These are phyloP conservation scores for Halteria grandinella DNA, from an alignment of 73 alveolate genomes.

Conservation along the genomic window DNA sequence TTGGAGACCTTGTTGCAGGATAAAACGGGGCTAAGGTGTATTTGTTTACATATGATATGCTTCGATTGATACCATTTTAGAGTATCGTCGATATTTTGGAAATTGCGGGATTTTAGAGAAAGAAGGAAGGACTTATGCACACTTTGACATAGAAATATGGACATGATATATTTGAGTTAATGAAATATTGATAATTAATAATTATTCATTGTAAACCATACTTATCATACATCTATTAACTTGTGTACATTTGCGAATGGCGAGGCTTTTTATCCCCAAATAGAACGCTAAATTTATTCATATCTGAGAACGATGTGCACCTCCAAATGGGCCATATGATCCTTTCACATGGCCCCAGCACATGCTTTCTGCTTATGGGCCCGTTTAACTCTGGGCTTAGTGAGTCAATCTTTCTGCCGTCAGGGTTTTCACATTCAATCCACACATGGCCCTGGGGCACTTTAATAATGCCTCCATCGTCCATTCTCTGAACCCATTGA, in stretches of 20 bases:
- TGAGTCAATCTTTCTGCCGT: constrained; percentile 31
- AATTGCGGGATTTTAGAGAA: not conserved
- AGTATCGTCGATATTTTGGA: not conserved
- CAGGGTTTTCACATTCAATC: constrained; percentile 41
- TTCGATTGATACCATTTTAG: not conserved
- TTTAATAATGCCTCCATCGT: constrained; percentile 57
- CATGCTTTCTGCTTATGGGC: constrained; percentile 26
- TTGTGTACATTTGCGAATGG: constrained; percentile 30
- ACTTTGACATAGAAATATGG: not conserved
- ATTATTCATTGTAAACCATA: constrained; percentile 25
- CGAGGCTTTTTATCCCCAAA: not conserved
- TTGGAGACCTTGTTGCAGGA: constrained; percentile 51
- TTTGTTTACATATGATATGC: not conserved
- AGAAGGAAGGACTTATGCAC: constrained; percentile 32
- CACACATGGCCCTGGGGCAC: constrained; percentile 48
- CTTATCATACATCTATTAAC: not conserved
- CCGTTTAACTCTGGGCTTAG: constrained; percentile 35
- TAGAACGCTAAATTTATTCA: constrained; percentile 6
- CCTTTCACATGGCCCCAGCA: constrained; percentile 28
- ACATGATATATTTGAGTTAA: constrained; percentile 3
- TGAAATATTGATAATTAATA: constrained; percentile 10
- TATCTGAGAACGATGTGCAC: not conserved
- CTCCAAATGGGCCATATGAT: constrained; percentile 64
- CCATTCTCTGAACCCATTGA: constrained; percentile 54
- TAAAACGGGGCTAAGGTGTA: constrained; percentile 10